A percentile compares a stretch with the other conserved stretches of the same genome.
phyloP scores from a whole-genome alignment of 2,329 filamentous ascomycete species.

The Moelleriella libera region DNA sequence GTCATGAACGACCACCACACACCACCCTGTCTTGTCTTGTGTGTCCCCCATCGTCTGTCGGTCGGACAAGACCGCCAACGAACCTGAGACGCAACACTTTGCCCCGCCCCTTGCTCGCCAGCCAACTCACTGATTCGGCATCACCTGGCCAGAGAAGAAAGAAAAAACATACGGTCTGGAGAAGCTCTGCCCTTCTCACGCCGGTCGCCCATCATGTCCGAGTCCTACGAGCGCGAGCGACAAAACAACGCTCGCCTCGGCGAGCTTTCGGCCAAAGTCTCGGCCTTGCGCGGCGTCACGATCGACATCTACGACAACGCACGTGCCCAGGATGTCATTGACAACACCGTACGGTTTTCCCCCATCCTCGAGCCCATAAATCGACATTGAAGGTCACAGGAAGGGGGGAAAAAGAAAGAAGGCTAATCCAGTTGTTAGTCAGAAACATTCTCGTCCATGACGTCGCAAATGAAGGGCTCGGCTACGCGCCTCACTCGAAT shows the following conservation, averaged over 20 bases:
- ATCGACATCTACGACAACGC: constrained; percentile 98
- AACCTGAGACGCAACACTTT: too few species aligned
- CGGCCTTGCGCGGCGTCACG: constrained; percentile 81
- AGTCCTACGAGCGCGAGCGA: constrained; percentile 65
- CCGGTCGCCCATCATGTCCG: constrained; percentile 39
- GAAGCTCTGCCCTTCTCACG: too few species aligned
- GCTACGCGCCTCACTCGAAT: constrained; percentile 73
- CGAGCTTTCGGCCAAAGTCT: constrained; percentile 82
- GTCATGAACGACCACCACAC: too few species aligned
- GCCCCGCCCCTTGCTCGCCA: too few species aligned
- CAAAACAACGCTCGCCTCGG: constrained; percentile 94
- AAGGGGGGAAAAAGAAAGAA: not conserved
- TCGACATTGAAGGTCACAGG: too few species aligned
- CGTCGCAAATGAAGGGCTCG: constrained; percentile 68
- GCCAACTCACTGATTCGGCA: too few species aligned
- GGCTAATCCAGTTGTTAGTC: constrained; percentile 34
- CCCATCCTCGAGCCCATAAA: not conserved
- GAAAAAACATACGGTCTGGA: too few species aligned
- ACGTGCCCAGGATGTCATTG: constrained; percentile 73
- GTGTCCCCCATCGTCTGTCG: too few species aligned
- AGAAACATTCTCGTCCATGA: constrained; percentile 85
- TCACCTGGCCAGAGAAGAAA: too few species aligned
- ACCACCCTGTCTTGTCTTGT: too few species aligned
- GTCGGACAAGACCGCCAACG: too few species aligned
- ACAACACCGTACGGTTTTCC: constrained; percentile 54